These are phyloP conservation scores for Lasiosphaeria hispida DNA, from an alignment of 495 filamentous ascomycete species.

Conservation along the genomic window DNA sequence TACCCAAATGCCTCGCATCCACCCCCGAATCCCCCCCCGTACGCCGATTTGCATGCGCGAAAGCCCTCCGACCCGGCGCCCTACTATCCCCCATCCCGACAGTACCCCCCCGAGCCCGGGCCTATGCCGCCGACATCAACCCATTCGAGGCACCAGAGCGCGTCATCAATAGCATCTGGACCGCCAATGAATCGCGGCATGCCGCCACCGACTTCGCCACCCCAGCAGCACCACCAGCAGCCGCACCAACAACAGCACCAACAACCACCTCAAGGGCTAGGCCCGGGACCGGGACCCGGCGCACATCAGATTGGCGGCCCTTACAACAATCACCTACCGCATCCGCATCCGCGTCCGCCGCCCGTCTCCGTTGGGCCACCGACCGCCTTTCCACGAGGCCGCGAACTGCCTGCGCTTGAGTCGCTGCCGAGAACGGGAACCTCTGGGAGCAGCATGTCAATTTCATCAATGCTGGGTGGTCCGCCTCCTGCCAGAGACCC, in stretches of 20 bases:
- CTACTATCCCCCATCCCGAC: constrained; percentile 44
- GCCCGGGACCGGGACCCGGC: constrained; percentile 28
- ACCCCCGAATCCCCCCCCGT: constrained; percentile 28
- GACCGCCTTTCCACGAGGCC: constrained; percentile 46
- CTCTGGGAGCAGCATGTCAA: constrained; percentile 84
- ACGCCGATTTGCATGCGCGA: constrained; percentile 49
- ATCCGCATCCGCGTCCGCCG: constrained; percentile 49
- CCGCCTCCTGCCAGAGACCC: constrained; percentile 53
- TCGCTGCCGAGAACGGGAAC: constrained; percentile 44
- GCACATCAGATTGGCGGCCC: constrained; percentile 42
- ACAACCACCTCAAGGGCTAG: constrained; percentile 35
- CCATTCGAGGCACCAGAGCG: constrained; percentile 54
- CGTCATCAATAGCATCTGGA: constrained; percentile 48
- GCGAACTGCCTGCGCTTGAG: constrained; percentile 55
- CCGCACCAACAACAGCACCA: constrained; percentile 20
- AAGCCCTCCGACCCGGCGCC: constrained; percentile 47
- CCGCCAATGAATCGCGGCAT: constrained; percentile 47
- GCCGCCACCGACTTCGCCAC: constrained; percentile 52
- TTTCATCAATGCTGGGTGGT: constrained; percentile 87
- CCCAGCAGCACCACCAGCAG: constrained; percentile 40
- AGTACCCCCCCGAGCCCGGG: constrained; percentile 46
- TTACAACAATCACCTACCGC: constrained; percentile 28
- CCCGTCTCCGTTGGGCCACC: constrained; percentile 53
- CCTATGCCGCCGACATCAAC: constrained; percentile 38
- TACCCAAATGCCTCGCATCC: constrained; percentile 30